Evolutionary conservation across 805 yeast species (phyloP), one percentile per base, ranked within the genome.

Genomic region (Schwanniomyces polymorphus): DNA sequence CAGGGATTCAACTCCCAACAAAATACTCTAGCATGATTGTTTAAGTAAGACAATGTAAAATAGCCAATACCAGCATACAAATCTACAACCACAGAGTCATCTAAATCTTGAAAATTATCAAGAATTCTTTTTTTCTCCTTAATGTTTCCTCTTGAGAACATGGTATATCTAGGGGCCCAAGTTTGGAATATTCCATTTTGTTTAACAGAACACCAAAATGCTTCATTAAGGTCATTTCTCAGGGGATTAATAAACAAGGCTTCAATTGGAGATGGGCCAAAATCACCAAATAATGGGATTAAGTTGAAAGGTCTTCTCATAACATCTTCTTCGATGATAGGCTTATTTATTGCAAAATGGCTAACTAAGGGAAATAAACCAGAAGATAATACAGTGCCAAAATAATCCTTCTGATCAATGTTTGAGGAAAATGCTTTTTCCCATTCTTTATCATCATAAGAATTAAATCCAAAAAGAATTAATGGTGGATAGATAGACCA

Each of bases 1-100:
- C 94, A 88, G 2, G 89, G 87, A 56, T 90, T 89, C 38, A 89
- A 63, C 51, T 89, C 97, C 89, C 96, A 89, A 58, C 95, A 84
- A 41, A 82, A 75, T 1, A 88, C 65, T 7, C 65, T 57, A 1
- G 90, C 88, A 0, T 76, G 75, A 26, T 74, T 68, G 41, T 69
- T 70, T 39, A 86, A 67, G 57, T 90, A 89, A 40, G 88, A 75
- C 23, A 90, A 66, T 6, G 91, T 79, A 61, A 89, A 89, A 63
- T 89, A 89, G 3, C 97, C 97, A 42, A 89, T 90, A 0, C 97
- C 97, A 27, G 87, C 83, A 61, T 89, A 89, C 38, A 90, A 57
- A 59, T 89, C 97, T 3, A 86, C 71, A 0, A 86, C 80, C 18
- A 70, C 74, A 0, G 72, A 68, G 10, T 63, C 71, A 8, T 55